Evolutionary conservation across 495 filamentous ascomycete genomes (phyloP).

Genomic region (Xylaria cubensis): DNA sequence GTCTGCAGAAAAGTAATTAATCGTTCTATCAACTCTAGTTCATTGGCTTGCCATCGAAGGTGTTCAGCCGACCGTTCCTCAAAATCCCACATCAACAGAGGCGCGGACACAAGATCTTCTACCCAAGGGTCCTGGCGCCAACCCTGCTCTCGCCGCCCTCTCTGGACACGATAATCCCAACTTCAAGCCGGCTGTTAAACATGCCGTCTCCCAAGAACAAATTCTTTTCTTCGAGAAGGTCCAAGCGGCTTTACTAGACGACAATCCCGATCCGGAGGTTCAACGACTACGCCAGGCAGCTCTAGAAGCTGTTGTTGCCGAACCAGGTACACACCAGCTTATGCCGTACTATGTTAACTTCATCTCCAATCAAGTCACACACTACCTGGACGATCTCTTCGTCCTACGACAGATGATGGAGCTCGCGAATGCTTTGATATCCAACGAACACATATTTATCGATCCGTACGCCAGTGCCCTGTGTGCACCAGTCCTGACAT

Average conservation of each 20-base stretch:
- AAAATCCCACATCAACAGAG: conserved; percentile 89
- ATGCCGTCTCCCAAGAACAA: conserved; percentile 91
- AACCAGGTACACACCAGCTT: conserved; percentile 92
- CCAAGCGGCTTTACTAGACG: conserved; percentile 82
- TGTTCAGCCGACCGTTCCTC: conserved; percentile 92
- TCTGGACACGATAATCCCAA: conserved; percentile 81
- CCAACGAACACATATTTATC: conserved; percentile 81
- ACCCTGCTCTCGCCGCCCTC: conserved; percentile 79
- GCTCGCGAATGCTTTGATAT: conserved; percentile 79
- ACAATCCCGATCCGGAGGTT: conserved; percentile 74
- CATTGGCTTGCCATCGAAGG: conserved; percentile 98
- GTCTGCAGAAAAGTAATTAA: conserved; percentile 27
- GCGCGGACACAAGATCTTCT: conserved; percentile 79
- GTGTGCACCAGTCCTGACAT: conserved; percentile 89
- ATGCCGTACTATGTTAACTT: conserved; percentile 96
- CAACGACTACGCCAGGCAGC: conserved; percentile 78
- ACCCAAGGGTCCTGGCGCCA: conserved; percentile 86
- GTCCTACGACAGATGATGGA: conserved; percentile 89
- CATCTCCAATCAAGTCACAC: conserved; percentile 91
- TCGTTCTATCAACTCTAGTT: conserved; percentile 53
- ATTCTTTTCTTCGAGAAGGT: conserved; percentile 98
- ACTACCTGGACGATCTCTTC: conserved; percentile 84
- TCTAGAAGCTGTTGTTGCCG: conserved; percentile 77
- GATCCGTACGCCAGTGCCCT: conserved; percentile 90
- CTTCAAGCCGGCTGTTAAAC: conserved; percentile 90